Evolutionary conservation across 345 rosid species (phyloP), one percentile per base, ranked within the genome.

Genomic region (Corymbia maculata): DNA sequence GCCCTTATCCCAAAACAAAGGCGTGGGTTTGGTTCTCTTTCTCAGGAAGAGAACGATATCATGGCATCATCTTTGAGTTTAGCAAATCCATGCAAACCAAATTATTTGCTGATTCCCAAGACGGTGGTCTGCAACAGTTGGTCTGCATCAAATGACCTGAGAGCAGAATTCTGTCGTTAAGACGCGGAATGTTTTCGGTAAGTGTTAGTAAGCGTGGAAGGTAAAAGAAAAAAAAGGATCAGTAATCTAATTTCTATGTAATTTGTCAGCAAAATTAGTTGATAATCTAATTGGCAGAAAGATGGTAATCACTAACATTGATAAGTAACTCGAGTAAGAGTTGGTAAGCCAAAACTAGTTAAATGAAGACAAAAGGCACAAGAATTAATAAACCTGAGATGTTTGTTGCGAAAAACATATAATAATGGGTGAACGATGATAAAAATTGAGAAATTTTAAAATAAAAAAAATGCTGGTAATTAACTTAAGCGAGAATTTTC

Each of bases 321-420:
- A 7, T 75, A 75, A 75, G 28, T 4, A 75, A 42, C 24, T 75
- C 26, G 13, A 75, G 19, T 75, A 21, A 70, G 45, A 68, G 7
- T 75, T 75, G 49, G 24, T 42, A 42, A 0, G 5, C 7, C 0
- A 1, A 75, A 36, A 10, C 26, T 36, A 75, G 19, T 0, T n/a
- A n/a, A n/a, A n/a, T n/a, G n/a, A n/a, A n/a, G n/a, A n/a, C n/a
- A n/a, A 36, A 14, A 42, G 49, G 42, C 84, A 1, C 84, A 42
- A 75, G 14, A 75, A 49, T 42, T 75, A 21, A 19, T 16, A 19
- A 42, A 42, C 4, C 7, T 10, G 42, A 10, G 8, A 44, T 2
- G 7, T 19, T 19, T 10, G 24, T 75, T 21, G 12, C 19, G 49
- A 42, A 75, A 75, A 2, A 42, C 28, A 42, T 5, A 61, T 42